Percentiles rank a stretch among this genome's conserved stretches.
These are phyloP conservation scores for Coprinopsis strossmayeri DNA, from an alignment of 768 basidiomycete species.

Conservation along the genomic window DNA sequence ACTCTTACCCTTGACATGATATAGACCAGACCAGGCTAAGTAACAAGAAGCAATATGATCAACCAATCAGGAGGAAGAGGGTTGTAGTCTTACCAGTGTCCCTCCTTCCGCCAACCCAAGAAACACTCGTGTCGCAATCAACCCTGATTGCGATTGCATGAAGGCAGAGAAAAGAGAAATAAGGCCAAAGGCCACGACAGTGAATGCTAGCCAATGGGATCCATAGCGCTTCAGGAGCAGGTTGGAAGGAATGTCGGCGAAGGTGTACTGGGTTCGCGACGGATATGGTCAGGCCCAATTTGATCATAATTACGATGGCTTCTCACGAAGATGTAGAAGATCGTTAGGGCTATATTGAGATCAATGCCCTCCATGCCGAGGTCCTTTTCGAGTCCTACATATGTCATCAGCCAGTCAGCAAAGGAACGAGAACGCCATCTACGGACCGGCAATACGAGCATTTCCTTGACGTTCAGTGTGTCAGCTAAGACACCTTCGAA, in stretches of 20 bases:
- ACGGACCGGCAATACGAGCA: conserved; percentile 18
- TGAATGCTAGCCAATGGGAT: conserved; percentile 30
- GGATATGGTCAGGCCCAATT: not conserved
- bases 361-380: conserved; percentile 32
- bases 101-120: conserved; percentile 38
- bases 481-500: not conserved
- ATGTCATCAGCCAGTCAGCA: not conserved
- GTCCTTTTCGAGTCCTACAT: conserved; percentile 30
- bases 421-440: not conserved
- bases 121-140: conserved; percentile 31
- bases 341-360: conserved; percentile 32
- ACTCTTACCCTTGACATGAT: conserved; percentile 27
- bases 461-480: conserved; percentile 4
- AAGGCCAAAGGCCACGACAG: conserved; percentile 31
- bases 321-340: conserved; percentile 32
- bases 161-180: conserved; percentile 34
- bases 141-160: conserved; percentile 23
- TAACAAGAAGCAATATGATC: not conserved
- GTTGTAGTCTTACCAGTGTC: conserved; percentile 25
- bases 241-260: conserved; percentile 36
- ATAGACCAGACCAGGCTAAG: conserved; percentile 32
- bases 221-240: conserved; percentile 35
- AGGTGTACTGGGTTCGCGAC: conserved; percentile 23
- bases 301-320: not conserved
- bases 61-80: not conserved